Conservation (phyloP, 2,329 filamentous ascomycete species). For the Penicillium vulpinum region DNA sequence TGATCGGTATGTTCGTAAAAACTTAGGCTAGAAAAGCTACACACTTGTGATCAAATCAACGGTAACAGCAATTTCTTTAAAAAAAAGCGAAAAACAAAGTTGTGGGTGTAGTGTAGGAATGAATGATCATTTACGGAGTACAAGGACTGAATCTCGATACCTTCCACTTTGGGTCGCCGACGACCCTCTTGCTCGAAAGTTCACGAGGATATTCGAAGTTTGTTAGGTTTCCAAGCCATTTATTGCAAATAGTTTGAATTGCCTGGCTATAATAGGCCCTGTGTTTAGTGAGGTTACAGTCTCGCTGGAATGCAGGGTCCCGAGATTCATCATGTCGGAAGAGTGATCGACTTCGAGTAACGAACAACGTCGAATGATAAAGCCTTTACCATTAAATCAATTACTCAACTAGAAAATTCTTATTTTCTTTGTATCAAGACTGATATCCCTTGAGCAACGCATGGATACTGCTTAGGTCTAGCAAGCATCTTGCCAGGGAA, state of each 20-base stretch:
- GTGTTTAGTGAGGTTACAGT: background rate
- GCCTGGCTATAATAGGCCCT: background rate
- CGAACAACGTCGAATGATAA: background rate
- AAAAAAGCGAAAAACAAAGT: too few relatives aligned
- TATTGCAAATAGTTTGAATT: background rate
- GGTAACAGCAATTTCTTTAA: too few relatives aligned
- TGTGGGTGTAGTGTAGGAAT: background rate
- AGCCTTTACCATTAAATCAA: background rate
- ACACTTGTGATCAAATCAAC: background rate
- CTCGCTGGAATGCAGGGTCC: constrained; percentile 3
- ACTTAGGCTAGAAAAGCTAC: background rate
- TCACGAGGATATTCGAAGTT: background rate
- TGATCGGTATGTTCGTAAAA: background rate
- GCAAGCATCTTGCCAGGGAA: background rate
- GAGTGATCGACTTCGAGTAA: background rate
- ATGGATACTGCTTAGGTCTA: background rate
- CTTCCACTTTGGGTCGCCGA: too few relatives aligned
- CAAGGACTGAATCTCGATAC: background rate
- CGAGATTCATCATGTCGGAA: background rate
- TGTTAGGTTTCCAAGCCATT: background rate
- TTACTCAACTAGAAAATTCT: too few relatives aligned
- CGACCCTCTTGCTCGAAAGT: background rate
- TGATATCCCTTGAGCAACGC: background rate
- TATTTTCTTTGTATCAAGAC: background rate
- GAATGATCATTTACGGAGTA: background rate